Conservation (phyloP, 352 stramenopile genomes). For the Phytopythium ostracodes region DNA sequence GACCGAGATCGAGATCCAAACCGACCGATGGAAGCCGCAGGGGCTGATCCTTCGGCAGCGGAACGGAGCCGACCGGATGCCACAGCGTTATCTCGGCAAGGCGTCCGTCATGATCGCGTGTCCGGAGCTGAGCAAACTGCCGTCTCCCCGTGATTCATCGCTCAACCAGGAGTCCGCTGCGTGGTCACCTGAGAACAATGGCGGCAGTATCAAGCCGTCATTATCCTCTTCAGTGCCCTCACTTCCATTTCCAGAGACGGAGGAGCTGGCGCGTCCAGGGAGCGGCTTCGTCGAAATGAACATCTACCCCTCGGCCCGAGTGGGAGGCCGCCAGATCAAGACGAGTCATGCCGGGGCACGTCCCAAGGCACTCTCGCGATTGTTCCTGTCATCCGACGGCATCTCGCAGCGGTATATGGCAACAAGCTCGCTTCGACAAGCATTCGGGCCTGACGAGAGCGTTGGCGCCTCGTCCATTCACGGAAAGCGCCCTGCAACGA, state of each 20-base stretch:
- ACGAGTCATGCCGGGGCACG: slow-evolving; percentile 47
- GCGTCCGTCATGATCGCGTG: slow-evolving; percentile 67
- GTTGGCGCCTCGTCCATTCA: too few species aligned
- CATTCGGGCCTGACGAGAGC: slow-evolving; percentile 3
- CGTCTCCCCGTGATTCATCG: slow-evolving; percentile 10
- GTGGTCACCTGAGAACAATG: background rate
- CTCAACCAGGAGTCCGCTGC: slow-evolving; percentile 20
- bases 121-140: slow-evolving; percentile 34
- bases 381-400: slow-evolving; percentile 72
- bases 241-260: slow-evolving; percentile 15
- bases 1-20: slow-evolving; percentile 59
- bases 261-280: slow-evolving; percentile 29
- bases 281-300: slow-evolving; percentile 50
- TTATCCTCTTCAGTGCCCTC: background rate
- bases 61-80: slow-evolving; percentile 61
- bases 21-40: slow-evolving; percentile 64
- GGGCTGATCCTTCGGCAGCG: slow-evolving; percentile 69
- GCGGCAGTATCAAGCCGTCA: background rate
- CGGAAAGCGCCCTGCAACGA: background rate
- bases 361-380: slow-evolving; percentile 47
- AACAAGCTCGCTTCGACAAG: slow-evolving; percentile 7
- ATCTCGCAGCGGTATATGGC: slow-evolving; percentile 70
- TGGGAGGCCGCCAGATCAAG: slow-evolving; percentile 54
- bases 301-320: slow-evolving; percentile 42
- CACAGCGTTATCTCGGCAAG: slow-evolving; percentile 66